Percentiles rank a stretch among this genome's conserved stretches.
Evolutionary conservation across 768 basidiomycete species (phyloP).

Genomic region (Sutorius australiensis): DNA sequence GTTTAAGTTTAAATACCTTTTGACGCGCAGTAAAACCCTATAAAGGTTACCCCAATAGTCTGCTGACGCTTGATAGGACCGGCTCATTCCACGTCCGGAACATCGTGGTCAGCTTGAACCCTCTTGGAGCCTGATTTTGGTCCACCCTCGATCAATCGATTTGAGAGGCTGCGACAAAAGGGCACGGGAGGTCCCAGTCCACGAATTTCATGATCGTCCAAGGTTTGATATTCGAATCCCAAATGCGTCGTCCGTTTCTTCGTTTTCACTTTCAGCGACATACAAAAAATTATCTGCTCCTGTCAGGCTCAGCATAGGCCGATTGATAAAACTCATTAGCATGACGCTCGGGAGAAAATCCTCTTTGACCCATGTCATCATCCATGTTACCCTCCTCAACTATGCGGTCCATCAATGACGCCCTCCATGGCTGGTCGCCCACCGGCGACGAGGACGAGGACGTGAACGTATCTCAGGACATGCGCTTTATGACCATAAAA

Average conservation of each 20-base stretch:
- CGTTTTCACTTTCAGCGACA: conserved; percentile 2
- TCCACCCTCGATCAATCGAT: background rate
- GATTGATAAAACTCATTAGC: conserved; percentile 3
- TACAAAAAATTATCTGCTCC: background rate
- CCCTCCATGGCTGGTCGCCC: conserved; percentile 30
- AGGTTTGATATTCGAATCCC: conserved; percentile 13
- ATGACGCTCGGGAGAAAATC: background rate
- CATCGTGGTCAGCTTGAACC: background rate
- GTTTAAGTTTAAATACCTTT: background rate
- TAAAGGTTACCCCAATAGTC: background rate
- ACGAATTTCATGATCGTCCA: conserved; percentile 7
- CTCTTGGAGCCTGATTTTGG: background rate
- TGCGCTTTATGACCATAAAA: conserved; percentile 3
- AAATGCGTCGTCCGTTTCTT: conserved; percentile 3
- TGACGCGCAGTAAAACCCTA: background rate
- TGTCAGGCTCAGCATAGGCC: background rate
- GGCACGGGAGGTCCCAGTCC: background rate
- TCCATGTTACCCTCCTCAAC: background rate
- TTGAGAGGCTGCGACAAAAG: background rate
- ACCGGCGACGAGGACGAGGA: conserved; percentile 27
- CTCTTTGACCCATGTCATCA: background rate
- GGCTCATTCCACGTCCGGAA: background rate
- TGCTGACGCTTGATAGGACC: background rate
- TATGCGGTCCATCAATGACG: conserved; percentile 11
- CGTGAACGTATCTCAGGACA: conserved; percentile 20